Evolutionary conservation across 805 yeast genomes (phyloP).

Genomic region (Candida dendrica): DNA sequence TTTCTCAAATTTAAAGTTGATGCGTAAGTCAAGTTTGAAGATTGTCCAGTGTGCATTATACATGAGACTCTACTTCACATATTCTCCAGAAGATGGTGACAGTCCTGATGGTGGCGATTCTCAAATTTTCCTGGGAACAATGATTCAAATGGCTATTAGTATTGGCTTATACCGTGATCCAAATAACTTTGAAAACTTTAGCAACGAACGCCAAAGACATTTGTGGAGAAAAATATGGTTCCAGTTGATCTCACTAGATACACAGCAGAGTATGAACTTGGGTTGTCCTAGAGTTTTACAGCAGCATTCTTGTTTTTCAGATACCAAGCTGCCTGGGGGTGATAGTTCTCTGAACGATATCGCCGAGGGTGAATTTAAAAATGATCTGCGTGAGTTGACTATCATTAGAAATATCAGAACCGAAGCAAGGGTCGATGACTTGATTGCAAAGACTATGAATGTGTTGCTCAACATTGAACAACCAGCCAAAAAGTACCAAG

Average conservation of each 20-base stretch:
- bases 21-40: conserved; percentile 37
- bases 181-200: conserved; percentile 37
- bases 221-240: conserved; percentile 57
- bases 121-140: conserved; percentile 46
- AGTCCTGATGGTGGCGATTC: conserved; percentile 53
- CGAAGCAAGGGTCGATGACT: conserved; percentile 37
- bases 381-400: conserved; percentile 35
- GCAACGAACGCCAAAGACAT: conserved; percentile 33
- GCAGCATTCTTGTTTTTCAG: conserved; percentile 31
- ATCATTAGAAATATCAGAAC: conserved; percentile 41
- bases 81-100: conserved; percentile 55
- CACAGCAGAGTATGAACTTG: conserved; percentile 32
- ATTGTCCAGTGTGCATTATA: conserved; percentile 55
- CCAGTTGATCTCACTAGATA: conserved; percentile 35
- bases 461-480: conserved; percentile 26
- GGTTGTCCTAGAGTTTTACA: conserved; percentile 34
- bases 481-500: conserved; percentile 34
- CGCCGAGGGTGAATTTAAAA: conserved; percentile 13
- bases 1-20: conserved; percentile 33
- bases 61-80: conserved; percentile 46
- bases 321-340: conserved; percentile 36
- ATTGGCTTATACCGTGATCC: conserved; percentile 70
- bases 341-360: conserved; percentile 9
- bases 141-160: conserved; percentile 60
- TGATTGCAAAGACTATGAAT: conserved; percentile 34